Percentiles rank a stretch among this genome's conserved stretches.
Evolutionary conservation across 2,329 filamentous ascomycete genomes (phyloP).

Genomic region (Madurella fahalii): DNA sequence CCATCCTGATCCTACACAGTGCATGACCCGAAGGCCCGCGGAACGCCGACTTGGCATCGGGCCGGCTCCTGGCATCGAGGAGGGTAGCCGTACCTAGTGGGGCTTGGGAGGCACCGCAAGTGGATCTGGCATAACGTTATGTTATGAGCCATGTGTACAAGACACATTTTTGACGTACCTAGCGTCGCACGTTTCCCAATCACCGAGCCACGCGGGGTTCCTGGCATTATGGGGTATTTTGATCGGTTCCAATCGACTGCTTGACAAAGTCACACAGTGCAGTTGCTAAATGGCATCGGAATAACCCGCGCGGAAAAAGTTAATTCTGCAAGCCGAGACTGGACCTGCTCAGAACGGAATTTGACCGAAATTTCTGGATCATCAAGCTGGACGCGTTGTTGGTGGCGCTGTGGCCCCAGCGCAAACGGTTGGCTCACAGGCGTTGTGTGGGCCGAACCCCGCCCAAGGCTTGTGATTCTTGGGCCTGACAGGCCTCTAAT

Average conservation of each 20-base stretch:
- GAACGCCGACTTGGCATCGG: slow-evolving; percentile 11
- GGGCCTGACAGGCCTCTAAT: slow-evolving; percentile 3
- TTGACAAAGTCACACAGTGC: no score
- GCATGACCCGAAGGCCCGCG: not conserved
- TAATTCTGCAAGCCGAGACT: not conserved
- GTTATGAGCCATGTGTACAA: no score
- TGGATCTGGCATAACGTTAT: no score
- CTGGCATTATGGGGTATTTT: no score
- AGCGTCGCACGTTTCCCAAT: no score
- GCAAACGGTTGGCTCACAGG: slow-evolving; percentile 1
- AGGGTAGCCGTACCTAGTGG: not conserved
- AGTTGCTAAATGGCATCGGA: no score
- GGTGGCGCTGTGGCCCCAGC: slow-evolving; percentile 6
- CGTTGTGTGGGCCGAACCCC: slow-evolving; percentile 9
- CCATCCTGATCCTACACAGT: no score
- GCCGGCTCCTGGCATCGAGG: not conserved
- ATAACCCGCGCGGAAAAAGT: not conserved
- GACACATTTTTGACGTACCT: no score
- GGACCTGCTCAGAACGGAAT: no score
- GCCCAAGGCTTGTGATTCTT: not conserved
- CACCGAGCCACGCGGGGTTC: no score
- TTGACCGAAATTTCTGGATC: slow-evolving; percentile 3
- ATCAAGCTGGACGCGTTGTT: not conserved
- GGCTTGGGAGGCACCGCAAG: no score
- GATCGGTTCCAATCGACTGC: no score